These are phyloP conservation scores for Hordeum pubiflorum DNA, from an alignment of 202 grass and related monocot species.

Conservation along the genomic window DNA sequence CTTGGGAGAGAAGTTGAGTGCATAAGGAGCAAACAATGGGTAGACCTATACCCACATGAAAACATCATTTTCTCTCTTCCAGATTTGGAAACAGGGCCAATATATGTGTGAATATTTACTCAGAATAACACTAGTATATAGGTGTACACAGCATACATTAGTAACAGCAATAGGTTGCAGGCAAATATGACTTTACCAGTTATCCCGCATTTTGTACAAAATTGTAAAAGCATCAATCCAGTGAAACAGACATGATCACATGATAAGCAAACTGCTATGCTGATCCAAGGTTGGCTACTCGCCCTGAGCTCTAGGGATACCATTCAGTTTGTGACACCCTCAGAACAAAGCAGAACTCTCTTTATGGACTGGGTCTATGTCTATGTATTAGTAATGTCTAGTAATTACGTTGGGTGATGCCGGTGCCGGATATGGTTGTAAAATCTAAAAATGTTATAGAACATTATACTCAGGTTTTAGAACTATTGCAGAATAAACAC, in stretches of 20 bases:
- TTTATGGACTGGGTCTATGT: neutral
- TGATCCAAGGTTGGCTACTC: neutral
- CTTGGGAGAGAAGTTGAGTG: neutral
- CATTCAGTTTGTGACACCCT: neutral
- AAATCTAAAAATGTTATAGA: neutral
- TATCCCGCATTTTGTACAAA: slow-evolving; percentile 13
- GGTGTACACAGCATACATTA: neutral
- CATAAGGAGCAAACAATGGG: neutral
- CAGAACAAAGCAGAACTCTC: slow-evolving; percentile 3
- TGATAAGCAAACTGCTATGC: neutral
- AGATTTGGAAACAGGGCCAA: neutral
- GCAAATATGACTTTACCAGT: neutral
- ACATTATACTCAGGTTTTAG: neutral
- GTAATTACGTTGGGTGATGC: neutral
- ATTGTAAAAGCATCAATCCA: slow-evolving; percentile 1
- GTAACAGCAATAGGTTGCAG: neutral
- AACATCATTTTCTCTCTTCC: neutral
- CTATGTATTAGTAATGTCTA: neutral
- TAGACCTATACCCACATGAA: neutral
- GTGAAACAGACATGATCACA: neutral
- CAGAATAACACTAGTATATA: neutral
- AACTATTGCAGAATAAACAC: neutral
- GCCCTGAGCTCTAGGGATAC: neutral
- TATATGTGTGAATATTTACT: neutral
- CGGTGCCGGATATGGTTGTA: neutral